A percentile compares a stretch with the other conserved stretches of the same genome.
These are phyloP conservation scores for Arachnopeziza araneosa DNA, from an alignment of 2,329 filamentous ascomycete genomes.

Conservation along the genomic window DNA sequence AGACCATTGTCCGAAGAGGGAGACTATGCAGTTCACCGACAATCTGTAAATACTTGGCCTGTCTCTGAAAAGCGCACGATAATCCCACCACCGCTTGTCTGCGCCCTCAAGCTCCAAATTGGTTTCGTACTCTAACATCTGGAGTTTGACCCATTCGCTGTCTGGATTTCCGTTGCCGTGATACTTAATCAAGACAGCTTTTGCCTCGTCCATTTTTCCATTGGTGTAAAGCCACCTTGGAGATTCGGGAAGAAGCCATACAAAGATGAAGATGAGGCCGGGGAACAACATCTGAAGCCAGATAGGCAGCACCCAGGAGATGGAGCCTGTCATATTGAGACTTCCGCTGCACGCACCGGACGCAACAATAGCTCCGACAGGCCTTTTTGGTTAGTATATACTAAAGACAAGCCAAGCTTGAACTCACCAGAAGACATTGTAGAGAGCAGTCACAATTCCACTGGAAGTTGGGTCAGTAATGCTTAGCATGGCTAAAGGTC, in stretches of 20 bases:
- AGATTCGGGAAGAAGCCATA: conserved; percentile 43
- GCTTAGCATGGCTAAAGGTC: background rate
- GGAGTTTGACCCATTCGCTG: conserved; percentile 46
- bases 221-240: conserved; percentile 40
- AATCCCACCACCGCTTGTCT: conserved; percentile 52
- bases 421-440: conserved; percentile 25
- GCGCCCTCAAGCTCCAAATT: conserved; percentile 44
- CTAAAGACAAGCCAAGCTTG: background rate
- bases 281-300: conserved; percentile 49
- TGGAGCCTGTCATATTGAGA: conserved; percentile 33
- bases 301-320: conserved; percentile 44
- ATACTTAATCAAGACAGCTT: conserved; percentile 40
- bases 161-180: conserved; percentile 47
- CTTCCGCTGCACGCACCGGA: conserved; percentile 47
- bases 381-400: conserved; percentile 33
- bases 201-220: conserved; percentile 34
- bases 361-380: conserved; percentile 48
- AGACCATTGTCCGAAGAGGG: conserved; percentile 47
- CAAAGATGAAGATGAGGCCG: conserved; percentile 39
- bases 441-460: conserved; percentile 34
- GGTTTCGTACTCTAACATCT: conserved; percentile 44
- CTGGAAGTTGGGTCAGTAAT: conserved; percentile 10
- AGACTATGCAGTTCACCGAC: conserved; percentile 44
- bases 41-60: conserved; percentile 43
- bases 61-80: conserved; percentile 45